Evolutionary conservation across 2,329 filamentous ascomycete genomes (phyloP).

Genomic region (Aschersonia sp.): DNA sequence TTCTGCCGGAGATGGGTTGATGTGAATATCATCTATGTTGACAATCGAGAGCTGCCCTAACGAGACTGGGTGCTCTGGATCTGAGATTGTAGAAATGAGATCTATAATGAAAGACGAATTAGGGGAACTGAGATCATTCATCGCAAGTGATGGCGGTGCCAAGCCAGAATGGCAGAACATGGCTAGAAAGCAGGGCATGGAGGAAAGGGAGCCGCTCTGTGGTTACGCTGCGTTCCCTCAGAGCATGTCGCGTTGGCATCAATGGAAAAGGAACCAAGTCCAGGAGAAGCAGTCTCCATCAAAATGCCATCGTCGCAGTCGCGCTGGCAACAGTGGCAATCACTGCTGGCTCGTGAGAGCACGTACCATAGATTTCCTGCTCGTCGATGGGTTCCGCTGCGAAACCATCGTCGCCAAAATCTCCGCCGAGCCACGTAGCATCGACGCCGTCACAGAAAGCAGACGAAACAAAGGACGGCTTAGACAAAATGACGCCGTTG

Average conservation of each 20-base stretch:
- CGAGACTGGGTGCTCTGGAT: slow-evolving; percentile 91
- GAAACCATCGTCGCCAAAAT: slow-evolving; percentile 35
- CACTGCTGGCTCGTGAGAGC: neutral
- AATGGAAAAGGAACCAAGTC: too few relatives aligned
- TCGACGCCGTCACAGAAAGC: slow-evolving; percentile 23
- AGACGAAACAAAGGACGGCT: slow-evolving; percentile 26
- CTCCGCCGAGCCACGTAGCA: slow-evolving; percentile 19
- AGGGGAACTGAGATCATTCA: neutral
- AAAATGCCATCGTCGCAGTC: neutral
- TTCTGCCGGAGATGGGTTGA: slow-evolving; percentile 31
- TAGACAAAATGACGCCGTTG: slow-evolving; percentile 29
- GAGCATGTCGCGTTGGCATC: too few relatives aligned
- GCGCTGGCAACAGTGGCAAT: neutral
- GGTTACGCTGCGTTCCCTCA: too few relatives aligned
- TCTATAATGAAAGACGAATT: slow-evolving; percentile 34
- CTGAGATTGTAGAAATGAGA: slow-evolving; percentile 84
- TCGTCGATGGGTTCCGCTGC: slow-evolving; percentile 78
- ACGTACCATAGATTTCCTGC: slow-evolving; percentile 84
- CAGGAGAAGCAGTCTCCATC: too few relatives aligned
- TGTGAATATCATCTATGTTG: slow-evolving; percentile 84
- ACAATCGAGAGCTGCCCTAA: slow-evolving; percentile 88
- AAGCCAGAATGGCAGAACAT: too few relatives aligned
- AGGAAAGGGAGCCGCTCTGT: too few relatives aligned
- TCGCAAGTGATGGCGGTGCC: too few relatives aligned
- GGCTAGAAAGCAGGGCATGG: too few relatives aligned